Percentiles rank a stretch among this genome's conserved stretches.
Conservation (phyloP, 75 land plant genomes). For the Selaginella tamariscina region DNA sequence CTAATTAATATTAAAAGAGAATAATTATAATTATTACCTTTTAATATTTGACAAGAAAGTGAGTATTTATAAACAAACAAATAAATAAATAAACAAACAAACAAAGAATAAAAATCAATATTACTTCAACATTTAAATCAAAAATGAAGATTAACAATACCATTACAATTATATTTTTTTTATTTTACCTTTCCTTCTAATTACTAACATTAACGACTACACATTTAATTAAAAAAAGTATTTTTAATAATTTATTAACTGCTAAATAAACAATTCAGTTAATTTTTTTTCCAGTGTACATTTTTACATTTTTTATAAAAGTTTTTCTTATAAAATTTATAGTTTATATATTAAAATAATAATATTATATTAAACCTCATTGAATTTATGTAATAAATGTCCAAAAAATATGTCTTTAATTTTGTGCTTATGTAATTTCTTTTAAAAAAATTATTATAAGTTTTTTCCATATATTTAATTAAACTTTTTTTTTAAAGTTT, state of each 20-base stretch:
- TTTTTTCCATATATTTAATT: not conserved
- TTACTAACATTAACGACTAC: too few species aligned
- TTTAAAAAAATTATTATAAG: not conserved
- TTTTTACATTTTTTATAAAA: not conserved
- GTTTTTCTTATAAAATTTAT: not conserved
- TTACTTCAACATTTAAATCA: not conserved
- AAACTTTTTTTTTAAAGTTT: not conserved
- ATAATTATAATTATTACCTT: not conserved
- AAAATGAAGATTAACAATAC: not conserved
- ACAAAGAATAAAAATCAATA: too few species aligned
- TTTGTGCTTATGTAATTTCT: not conserved
- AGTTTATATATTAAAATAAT: not conserved
- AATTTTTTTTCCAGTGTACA: not conserved
- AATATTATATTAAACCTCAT: not conserved
- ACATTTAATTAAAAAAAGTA: too few species aligned
- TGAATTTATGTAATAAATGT: not conserved
- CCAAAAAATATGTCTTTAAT: not conserved
- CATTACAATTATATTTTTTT: too few species aligned
- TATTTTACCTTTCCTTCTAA: too few species aligned
- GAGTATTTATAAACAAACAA: not conserved
- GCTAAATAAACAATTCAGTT: not conserved
- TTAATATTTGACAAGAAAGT: not conserved
- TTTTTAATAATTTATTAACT: not conserved
- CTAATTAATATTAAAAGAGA: not conserved
- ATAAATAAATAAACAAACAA: too few species aligned